These are phyloP conservation scores for Psophocarpus tetragonolobus DNA, from an alignment of 306 rosid genomes.

Conservation along the genomic window DNA sequence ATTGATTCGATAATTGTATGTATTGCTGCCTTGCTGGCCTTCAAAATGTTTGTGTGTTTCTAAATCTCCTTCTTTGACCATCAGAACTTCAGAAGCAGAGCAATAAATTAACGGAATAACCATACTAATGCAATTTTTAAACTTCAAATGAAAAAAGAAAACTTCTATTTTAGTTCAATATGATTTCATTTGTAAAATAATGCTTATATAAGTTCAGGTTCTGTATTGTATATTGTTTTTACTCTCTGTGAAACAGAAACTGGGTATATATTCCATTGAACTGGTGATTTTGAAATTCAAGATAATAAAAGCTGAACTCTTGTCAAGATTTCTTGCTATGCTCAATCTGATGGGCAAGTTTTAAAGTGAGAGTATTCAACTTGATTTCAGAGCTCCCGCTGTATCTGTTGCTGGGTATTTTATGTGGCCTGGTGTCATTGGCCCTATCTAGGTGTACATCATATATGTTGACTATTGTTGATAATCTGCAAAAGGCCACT, in stretches of 20 bases:
- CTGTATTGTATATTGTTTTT: not conserved
- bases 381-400: conserved; percentile 93
- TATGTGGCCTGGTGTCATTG: conserved; percentile 86
- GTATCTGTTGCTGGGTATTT: conserved; percentile 82
- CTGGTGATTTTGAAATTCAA: conserved; percentile 21
- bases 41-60: conserved; percentile 21
- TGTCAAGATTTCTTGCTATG: conserved; percentile 24
- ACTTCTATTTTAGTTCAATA: not conserved
- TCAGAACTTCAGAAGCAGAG: conserved; percentile 6
- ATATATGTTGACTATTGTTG: conserved; percentile 58
- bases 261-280: conserved; percentile 20
- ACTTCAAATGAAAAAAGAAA: not conserved
- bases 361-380: conserved; percentile 43
- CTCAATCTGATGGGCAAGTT: conserved; percentile 34
- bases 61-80: conserved; percentile 15
- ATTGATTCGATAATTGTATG: not conserved
- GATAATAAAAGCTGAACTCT: not conserved
- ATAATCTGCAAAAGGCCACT: conserved; percentile 58
- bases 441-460: conserved; percentile 81
- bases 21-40: conserved; percentile 5
- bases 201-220: not conserved
- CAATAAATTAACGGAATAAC: conserved; percentile 9
- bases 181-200: conserved; percentile 5
- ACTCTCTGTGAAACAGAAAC: not conserved
- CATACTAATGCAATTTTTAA: conserved; percentile 19